Evolutionary conservation across 495 filamentous ascomycete genomes (phyloP), one percentile per base, ranked within the genome.

Genomic region (Glutinoglossum americanum): DNA sequence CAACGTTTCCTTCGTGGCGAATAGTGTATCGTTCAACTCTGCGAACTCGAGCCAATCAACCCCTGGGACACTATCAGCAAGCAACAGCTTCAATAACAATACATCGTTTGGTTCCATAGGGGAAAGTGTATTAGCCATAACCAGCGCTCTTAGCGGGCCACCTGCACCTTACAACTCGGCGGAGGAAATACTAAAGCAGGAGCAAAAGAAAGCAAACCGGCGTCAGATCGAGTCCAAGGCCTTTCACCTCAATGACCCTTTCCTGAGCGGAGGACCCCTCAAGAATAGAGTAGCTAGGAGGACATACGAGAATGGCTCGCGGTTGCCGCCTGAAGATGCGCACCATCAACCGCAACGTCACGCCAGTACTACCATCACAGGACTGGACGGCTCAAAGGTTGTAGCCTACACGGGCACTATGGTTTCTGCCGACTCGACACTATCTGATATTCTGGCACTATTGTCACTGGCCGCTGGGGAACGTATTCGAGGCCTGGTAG

Each of bases 381-480:
- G 70, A 0, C 73, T 76, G 0, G 76, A 82, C 62, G 62, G 68
- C 70, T 48, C 60, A 66, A 57, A 69, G 76, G 25, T 80, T 79
- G 48, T 64, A 70, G 55, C 61, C 67, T 54, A 65, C 78, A 56
- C 71, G 1, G 80, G 80, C 0, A 77, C 80, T 1, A 72, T 85
- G n/a, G 75, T 89, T 23, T 79, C 80, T 17, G 70, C 76, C 27
- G 82, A 83, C 10, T 73, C 81, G 1, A 76, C 73, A 35, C 67
- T 92, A 33, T 80, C 80, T 15, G 85, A 94, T 54, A 80, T 94
- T 53, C 62, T 93, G 21, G 78, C 82, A 27, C 72, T 93, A 27
- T 56, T 93, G 32, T 89, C 85, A 9, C 74, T 92, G 32, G 81
- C 83, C 7, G 77, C 83, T 37, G 81, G 87, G 59, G 81, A 88